Evolutionary conservation across 257 asterid species (phyloP), one percentile per base, ranked within the genome.

Genomic region (Echium plantagineum): DNA sequence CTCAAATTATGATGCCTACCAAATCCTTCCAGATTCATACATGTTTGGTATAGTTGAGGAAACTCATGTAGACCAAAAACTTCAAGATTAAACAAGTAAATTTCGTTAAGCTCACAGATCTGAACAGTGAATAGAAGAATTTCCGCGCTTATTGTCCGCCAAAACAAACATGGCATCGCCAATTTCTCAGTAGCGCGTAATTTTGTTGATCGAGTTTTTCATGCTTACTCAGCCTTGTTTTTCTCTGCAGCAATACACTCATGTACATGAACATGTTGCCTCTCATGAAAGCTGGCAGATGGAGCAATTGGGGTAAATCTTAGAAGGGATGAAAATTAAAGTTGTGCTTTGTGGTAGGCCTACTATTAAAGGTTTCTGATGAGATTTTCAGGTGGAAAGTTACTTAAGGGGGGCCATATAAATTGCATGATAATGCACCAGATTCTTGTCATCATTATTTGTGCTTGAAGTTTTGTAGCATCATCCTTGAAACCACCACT

Each of bases 201-300:
- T 8, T n/a, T 46, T n/a, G 18, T 19, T 24, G 38, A 26, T 49
- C 15, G 24, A 52, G 46, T 35, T 52, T 52, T 18, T 52, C 2
- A 9, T 18, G 1, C 28, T 72, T 18, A 58, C 51, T 52, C 16
- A 55, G 57, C 21, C 66, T 15, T 64, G 63, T 16, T 53, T 69
- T 42, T 75, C 56, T 81, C 56, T 81, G 75, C 86, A 93, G 98
- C 81, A 83, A 80, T 71, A 71, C 60, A 63, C 65, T 60, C 86
- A 94, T 19, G 81, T 73, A 35, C 66, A 77, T 54, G 97, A 78
- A 53, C 82, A 83, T 48, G 87, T 85, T 19, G 95, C 98, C 64
- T 85, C 98, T 60, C 94, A 84, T 47, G 98, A 93, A 66, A 86
- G 91, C 94, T 93, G 98, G 96, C 73, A 89, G 71, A 82, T 78